Evolutionary conservation across 1,284 basidiomycete species (phyloP), one percentile per base, ranked within the genome.

Genomic region (Tilletiopsis washingtonensis): DNA sequence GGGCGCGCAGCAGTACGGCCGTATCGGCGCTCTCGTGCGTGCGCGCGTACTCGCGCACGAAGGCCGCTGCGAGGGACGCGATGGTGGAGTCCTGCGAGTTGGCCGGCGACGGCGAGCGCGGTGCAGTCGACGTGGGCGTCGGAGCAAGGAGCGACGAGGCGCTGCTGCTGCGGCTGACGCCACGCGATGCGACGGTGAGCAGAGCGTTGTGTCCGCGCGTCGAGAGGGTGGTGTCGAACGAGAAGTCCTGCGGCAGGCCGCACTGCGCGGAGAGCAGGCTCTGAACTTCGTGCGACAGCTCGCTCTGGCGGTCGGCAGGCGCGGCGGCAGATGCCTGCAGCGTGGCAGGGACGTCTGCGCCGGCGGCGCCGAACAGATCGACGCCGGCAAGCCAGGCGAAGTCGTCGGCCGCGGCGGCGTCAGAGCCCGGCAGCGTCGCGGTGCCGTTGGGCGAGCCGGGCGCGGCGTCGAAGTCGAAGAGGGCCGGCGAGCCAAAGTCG

Each of bases 41-140:
- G 19, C 38, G 45, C 4, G 49, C 49, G 24, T 47, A 51, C 25
- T 46, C 39, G 20, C 46, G 49, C n/a, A 51, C 37, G 34, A 51
- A 37, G 6, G 7, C 20, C 12, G 19, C 43, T 25, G 47, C 49
- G 34, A 46, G 20, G n/a, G 36, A 23, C n/a, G 12, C 40, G 5
- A 37, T 45, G 23, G 9, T 20, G 14, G 21, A 38, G 32, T n/a
- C 44, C 29, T 45, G 44, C 21, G 9, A 11, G 17, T 36, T 29
- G 20, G 14, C 7, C 11, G 42, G 15, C 32, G 44, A 45, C 12
- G 45, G 40, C 24, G 12, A 29, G 3, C 24, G 4, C n/a, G 26
- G 24, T n/a, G n/a, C n/a, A n/a, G n/a, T n/a, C n/a, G n/a, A n/a
- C n/a, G n/a, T n/a, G n/a, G n/a, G n/a, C n/a, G n/a, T n/a, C n/a